Base-by-base conservation (phyloP, 306 rosid species). In the Quercus suber region DNA sequence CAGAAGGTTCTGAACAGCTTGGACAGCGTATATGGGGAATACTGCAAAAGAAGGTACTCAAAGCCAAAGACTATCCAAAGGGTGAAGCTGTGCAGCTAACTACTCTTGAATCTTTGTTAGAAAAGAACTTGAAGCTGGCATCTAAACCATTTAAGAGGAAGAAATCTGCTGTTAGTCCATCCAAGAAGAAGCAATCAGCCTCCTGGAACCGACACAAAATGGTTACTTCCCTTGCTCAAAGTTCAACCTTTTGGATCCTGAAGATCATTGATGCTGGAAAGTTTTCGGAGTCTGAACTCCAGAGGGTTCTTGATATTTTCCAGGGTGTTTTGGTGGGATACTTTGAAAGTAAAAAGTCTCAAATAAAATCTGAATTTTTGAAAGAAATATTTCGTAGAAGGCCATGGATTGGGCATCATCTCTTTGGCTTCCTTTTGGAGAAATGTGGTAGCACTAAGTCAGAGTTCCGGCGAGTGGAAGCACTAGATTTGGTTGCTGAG, bases 21-120 rank as follows among this genome's bases (percentile, higher is more conserved):
- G 89, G 88, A 60, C 99, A 91, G 83, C 96, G 98, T n/a, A 84
- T 93, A 76, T 93, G 91, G 96, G 98, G 98, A 81, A 91, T 93
- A 84, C 69, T 96, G 80, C 92, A 93, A 58, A 93, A 86, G 87
- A 89, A 91, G 74, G 84, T 91, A 72, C 87, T 93, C 80, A 96
- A 93, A 82, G 87, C 93, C 64, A 93, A 91, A 88, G 97, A 90
- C 43, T 79, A 84, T 85, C 99, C 98, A 0, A 89, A 69, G 86
- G 97, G 94, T 61, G 98, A 91, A 31, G 89, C 81, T 15, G 85
- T 93, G 78, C 89, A 93, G 71, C 71, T 91, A 73, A 75, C 89
- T n/a, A 82, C 84, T 45, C 94, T 95, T 33, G 97, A 92, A 82
- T 81, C 94, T 79, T 80, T 93, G 82, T 74, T 95, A 83, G 93